Percentiles rank a stretch among this genome's conserved stretches.
Evolutionary conservation across 345 rosid genomes (phyloP).

Genomic region (Alliaria petiolata): DNA sequence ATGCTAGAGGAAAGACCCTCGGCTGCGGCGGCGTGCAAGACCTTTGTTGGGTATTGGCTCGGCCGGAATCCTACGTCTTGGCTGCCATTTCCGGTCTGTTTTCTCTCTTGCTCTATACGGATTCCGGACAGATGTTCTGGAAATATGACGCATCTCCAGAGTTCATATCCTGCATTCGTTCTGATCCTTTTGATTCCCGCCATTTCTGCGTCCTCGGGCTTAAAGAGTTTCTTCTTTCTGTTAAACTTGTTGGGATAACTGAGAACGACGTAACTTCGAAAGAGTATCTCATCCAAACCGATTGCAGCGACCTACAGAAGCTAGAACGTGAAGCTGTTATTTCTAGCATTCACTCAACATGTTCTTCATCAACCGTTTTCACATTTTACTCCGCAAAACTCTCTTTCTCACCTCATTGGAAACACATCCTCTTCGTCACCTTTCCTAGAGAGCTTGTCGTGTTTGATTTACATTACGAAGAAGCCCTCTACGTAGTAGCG

Average conservation of each 20-base stretch:
- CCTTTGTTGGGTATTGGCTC: constrained; percentile 67
- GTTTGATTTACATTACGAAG: constrained; percentile 74
- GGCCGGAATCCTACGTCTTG: constrained; percentile 43
- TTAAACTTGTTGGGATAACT: constrained; percentile 48
- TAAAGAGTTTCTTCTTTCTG: constrained; percentile 60
- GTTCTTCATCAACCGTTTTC: constrained; percentile 59
- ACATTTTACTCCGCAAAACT: constrained; percentile 54
- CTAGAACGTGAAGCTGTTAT: constrained; percentile 51
- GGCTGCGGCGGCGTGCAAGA: constrained; percentile 53
- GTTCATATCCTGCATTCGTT: constrained; percentile 61
- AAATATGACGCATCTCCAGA: constrained; percentile 70
- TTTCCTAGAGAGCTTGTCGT: constrained; percentile 83
- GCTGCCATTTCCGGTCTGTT: constrained; percentile 74
- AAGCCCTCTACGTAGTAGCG: constrained; percentile 44
- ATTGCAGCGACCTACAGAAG: constrained; percentile 51
- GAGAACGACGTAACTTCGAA: constrained; percentile 50
- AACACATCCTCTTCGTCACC: constrained; percentile 51
- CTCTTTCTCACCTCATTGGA: constrained; percentile 76
- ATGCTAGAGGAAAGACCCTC: constrained; percentile 32
- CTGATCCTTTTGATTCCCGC: constrained; percentile 78
- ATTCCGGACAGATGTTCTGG: constrained; percentile 43
- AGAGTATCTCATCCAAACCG: constrained; percentile 50
- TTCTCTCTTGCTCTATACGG: constrained; percentile 46
- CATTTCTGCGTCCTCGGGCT: constrained; percentile 64
- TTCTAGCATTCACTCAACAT: constrained; percentile 24